Base-by-base conservation (phyloP, 192 early-diverging fungal genomes). In the Coemansia aciculifera region DNA sequence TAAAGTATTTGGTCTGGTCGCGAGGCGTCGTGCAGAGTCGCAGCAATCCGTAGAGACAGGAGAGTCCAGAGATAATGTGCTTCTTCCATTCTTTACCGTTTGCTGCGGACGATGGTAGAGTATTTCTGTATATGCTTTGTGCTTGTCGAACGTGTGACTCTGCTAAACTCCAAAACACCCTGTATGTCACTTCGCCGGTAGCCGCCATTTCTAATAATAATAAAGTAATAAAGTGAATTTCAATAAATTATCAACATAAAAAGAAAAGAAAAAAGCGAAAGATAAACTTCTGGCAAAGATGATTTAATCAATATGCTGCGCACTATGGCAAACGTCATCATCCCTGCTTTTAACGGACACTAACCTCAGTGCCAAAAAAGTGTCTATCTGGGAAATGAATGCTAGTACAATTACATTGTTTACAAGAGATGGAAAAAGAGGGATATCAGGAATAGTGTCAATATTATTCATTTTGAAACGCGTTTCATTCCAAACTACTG, bases 81-180 rank as follows among this genome's bases (percentile, higher is more conserved):
- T 59, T 49, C 15, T 66, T 66, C 73, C 73, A 81, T 3, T 21
- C 42, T 13, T 12, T 51, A 13, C 11, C 57, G 23, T 9, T 11
- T 21, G 21, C 23, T 24, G 48, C 23, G 19, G 48, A 21, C 9
- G 48, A 21, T 51, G 19, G 46, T 23, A 23, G 21, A 5, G 48
- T 51, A 15, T 17, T 13, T 13, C 62, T 66, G 57, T 71, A 62
- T 56, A 59, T 27, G 9, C 36, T 31, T 29, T 68, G 71, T 21
- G 79, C 79, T 7, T 72, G 64, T 1, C 63, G 59, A 54, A 81
- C 39, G 23, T 81, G 71, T 60, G 74, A 62, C 59, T 81, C 79
- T 11, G 74, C 79, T 34, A 63, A 36, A 3, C 67, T 68, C 79
- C 79, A 81, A 5, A 81, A 49, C 11, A 63, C 32, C 32, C 17